Evolutionary conservation across 2,329 filamentous ascomycete genomes (phyloP), one percentile per base, ranked within the genome.

Genomic region (Septoria petroselini): DNA sequence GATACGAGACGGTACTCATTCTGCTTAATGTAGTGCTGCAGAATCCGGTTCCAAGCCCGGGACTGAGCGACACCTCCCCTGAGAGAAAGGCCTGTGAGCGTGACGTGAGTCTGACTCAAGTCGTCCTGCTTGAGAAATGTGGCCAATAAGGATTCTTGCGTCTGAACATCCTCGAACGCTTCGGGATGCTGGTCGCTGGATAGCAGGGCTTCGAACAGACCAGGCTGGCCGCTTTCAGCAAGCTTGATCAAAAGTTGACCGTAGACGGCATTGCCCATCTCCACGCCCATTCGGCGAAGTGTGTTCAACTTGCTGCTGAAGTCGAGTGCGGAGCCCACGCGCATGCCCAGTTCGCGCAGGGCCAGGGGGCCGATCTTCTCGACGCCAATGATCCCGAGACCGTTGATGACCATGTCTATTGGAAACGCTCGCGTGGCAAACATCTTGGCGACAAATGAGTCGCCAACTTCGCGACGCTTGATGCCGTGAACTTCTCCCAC

Each of bases 341-440:
- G 78, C 8, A 85, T 68, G 3, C 84, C 88, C 67, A 95, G 81
- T 38, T 91, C 84, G 57, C 90, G 85, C 15, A 95, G 66, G 3
- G 88, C 86, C 14, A 85, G 71, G 0, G 89, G 85, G 0, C 90
- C 90, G 54, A 95, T 84, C 29, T 76, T 73, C 40, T 81, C 75
- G 4, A 94, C 73, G 2, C 86, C 86, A 43, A 95, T 79, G 60
- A 86, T 81, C 48, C 79, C 76, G 14, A 93, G 72, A 5, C 86
- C 77, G 27, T 79, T 79, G 47, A 94, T 81, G 19, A 88, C 81
- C 57, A 85, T 79, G 48, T 91, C 82, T 7, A 90, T 73, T 1
- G 84, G 80, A 17, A 93, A 77, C 67, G 87, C 86, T 50, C 76
- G 84, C 1, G 83, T 86, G 7, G 90, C 90, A 65, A 95, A 91